These are phyloP conservation scores for Zasmidium cellare DNA, from an alignment of 2,329 filamentous ascomycete genomes.

Conservation along the genomic window DNA sequence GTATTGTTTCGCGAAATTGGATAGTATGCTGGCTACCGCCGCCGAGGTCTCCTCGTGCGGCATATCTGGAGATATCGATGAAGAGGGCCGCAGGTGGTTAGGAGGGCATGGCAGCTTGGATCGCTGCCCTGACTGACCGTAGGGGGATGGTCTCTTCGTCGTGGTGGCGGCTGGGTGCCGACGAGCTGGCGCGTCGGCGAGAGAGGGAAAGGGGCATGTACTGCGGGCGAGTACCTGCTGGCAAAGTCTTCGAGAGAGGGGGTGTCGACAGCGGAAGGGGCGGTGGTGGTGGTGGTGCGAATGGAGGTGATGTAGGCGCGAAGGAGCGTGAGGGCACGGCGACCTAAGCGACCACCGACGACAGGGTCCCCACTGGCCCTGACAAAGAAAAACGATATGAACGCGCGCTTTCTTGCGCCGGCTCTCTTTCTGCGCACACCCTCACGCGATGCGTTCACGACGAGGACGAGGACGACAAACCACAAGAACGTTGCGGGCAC, in stretches of 20 bases:
- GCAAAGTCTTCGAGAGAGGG: not conserved
- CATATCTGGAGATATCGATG: constrained; percentile 19
- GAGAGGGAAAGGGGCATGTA: not conserved
- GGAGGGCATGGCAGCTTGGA: constrained; percentile 20
- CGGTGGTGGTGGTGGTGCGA: not conserved
- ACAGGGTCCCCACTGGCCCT: not conserved
- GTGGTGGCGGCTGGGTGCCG: constrained; percentile 13
- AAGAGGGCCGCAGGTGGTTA: constrained; percentile 10
- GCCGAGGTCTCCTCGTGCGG: constrained; percentile 35
- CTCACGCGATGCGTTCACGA: not conserved
- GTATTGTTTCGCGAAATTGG: constrained; percentile 51
- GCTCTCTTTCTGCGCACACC: not conserved
- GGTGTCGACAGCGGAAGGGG: not conserved
- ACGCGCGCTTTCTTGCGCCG: not conserved
- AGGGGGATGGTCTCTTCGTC: constrained; percentile 22
- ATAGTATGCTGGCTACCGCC: constrained; percentile 41
- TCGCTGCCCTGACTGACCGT: constrained; percentile 11
- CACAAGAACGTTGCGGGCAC: no score
- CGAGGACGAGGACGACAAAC: no score
- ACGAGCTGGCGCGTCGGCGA: constrained; percentile 17
- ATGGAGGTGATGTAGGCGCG: not conserved
- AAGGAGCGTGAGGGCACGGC: not conserved
- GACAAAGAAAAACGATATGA: not conserved
- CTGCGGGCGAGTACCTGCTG: not conserved
- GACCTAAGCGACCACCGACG: not conserved